Conservation (phyloP, 108 stramenopile genomes). For the Chaetoceros muelleri region DNA sequence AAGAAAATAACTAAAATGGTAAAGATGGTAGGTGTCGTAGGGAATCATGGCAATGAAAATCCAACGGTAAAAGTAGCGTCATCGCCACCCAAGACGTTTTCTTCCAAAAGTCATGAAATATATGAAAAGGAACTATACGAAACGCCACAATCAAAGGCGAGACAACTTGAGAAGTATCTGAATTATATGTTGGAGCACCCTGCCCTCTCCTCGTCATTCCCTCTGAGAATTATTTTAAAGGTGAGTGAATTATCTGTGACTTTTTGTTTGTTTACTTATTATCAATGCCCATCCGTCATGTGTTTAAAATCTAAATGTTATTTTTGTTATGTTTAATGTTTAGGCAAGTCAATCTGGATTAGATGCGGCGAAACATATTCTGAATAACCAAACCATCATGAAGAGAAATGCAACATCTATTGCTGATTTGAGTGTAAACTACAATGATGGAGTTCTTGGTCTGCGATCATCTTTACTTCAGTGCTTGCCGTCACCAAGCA, state of each 20-base stretch:
- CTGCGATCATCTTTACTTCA: neutral
- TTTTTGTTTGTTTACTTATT: neutral
- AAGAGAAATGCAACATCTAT: slow-evolving; percentile 28
- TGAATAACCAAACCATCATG: slow-evolving; percentile 46
- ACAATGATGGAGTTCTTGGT: slow-evolving; percentile 10
- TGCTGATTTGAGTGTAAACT: slow-evolving; percentile 29
- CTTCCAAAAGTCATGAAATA: neutral
- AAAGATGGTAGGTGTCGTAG: slow-evolving; percentile 1
- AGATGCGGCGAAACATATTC: slow-evolving; percentile 62
- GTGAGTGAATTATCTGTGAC: slow-evolving; percentile 16
- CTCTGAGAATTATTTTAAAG: slow-evolving; percentile 64
- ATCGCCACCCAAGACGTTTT: neutral
- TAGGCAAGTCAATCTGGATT: slow-evolving; percentile 81
- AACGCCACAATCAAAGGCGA: slow-evolving; percentile 18
- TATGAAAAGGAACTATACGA: neutral
- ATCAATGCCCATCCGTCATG: too few species aligned
- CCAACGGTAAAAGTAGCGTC: slow-evolving; percentile 10
- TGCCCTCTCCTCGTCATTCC: slow-evolving; percentile 73
- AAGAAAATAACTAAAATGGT: slow-evolving; percentile 16
- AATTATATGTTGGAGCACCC: slow-evolving; percentile 78
- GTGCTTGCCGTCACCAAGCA: slow-evolving; percentile 13
- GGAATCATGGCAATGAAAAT: neutral
- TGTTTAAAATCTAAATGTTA: neutral
- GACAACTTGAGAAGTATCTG: slow-evolving; percentile 63
- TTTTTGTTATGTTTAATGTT: slow-evolving; percentile 7